Evolutionary conservation across 352 stramenopile genomes (phyloP).

Genomic region (Phytophthora citricola): DNA sequence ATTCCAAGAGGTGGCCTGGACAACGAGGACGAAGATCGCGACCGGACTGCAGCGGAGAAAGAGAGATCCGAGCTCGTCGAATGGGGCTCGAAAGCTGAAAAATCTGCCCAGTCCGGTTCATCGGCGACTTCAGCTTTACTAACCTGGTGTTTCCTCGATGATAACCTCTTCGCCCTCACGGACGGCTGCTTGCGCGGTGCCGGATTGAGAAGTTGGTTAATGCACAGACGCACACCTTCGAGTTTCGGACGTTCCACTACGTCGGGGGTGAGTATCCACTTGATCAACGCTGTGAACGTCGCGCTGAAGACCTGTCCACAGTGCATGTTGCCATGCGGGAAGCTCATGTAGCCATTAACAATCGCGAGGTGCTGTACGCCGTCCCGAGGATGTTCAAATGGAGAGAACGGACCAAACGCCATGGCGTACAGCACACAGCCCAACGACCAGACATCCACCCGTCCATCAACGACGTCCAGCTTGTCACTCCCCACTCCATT

Average conservation of each 20-base stretch:
- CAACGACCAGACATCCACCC: slow-evolving; percentile 92
- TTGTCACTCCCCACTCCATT: slow-evolving; percentile 29
- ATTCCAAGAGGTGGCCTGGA: slow-evolving; percentile 10
- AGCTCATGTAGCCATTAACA: slow-evolving; percentile 72
- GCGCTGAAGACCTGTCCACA: slow-evolving; percentile 52
- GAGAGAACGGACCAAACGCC: slow-evolving; percentile 89
- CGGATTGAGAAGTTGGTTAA: slow-evolving; percentile 31
- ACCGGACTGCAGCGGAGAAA: slow-evolving; percentile 9
- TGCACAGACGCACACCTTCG: slow-evolving; percentile 43
- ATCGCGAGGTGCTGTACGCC: slow-evolving; percentile 67
- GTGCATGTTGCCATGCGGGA: slow-evolving; percentile 32
- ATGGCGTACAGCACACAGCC: slow-evolving; percentile 93
- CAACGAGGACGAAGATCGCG: slow-evolving; percentile 6
- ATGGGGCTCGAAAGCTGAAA: slow-evolving; percentile 29
- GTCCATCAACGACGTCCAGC: slow-evolving; percentile 53
- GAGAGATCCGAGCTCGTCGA: slow-evolving; percentile 13
- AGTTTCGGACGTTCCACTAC: slow-evolving; percentile 66
- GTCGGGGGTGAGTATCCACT: slow-evolving; percentile 77
- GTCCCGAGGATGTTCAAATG: slow-evolving; percentile 81
- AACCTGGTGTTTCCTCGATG: slow-evolving; percentile 7
- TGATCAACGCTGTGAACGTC: slow-evolving; percentile 67
- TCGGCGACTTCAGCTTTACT: slow-evolving; percentile 9
- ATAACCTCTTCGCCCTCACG: slow-evolving; percentile 12
- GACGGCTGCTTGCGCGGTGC: slow-evolving; percentile 19
- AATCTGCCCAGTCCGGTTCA: slow-evolving; percentile 37